These are phyloP conservation scores for Hericium rajendrae DNA, from an alignment of 768 basidiomycete species.

Conservation along the genomic window DNA sequence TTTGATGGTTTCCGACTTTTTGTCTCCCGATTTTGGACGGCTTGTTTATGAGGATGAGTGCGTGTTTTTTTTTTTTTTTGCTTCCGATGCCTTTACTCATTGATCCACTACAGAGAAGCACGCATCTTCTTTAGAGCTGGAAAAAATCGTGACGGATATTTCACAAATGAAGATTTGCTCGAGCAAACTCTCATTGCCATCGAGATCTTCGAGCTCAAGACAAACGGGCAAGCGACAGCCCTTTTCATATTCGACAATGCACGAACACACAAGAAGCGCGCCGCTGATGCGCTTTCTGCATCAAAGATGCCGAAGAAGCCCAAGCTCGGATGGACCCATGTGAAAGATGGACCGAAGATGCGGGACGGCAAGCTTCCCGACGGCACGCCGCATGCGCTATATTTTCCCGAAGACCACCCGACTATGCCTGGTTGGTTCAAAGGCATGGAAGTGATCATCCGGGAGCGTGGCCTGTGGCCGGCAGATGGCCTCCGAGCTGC, in stretches of 20 bases:
- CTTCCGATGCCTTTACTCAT: not conserved
- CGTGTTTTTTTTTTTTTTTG: constrained; percentile 1
- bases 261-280: constrained; percentile 18
- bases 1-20: constrained; percentile 21
- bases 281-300: constrained; percentile 6
- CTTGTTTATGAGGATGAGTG: constrained; percentile 16
- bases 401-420: not conserved
- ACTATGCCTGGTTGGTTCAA: not conserved
- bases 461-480: not conserved
- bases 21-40: constrained; percentile 23
- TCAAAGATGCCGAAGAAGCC: not conserved
- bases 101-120: constrained; percentile 8
- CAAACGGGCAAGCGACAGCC: constrained; percentile 16
- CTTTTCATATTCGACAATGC: constrained; percentile 24
- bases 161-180: constrained; percentile 18
- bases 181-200: constrained; percentile 20
- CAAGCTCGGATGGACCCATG: not conserved
- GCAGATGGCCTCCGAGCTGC: not conserved
- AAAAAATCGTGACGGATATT: constrained; percentile 25
- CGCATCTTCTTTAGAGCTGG: constrained; percentile 21
- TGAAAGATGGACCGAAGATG: not conserved
- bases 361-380: not conserved
- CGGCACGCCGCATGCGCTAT: not conserved
- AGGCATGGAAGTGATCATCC: not conserved
- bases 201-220: constrained; percentile 24